Conservation (phyloP, 2,329 filamentous ascomycete genomes). For the Stachybotrys chartarum region DNA sequence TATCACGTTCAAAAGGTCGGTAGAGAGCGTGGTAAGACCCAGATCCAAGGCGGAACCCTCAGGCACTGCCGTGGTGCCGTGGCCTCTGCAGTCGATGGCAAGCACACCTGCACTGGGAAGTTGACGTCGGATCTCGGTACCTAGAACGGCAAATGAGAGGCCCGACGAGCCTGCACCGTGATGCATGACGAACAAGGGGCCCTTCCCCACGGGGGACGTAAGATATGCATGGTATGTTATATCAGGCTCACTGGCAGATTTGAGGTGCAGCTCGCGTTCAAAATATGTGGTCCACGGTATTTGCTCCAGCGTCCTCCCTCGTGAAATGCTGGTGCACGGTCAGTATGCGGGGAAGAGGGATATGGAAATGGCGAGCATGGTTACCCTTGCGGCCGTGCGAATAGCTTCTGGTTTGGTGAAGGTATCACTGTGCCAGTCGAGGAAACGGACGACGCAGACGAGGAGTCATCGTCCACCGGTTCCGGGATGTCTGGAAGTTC, state of each 20-base stretch:
- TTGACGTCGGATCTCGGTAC: conserved; percentile 66
- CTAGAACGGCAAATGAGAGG: conserved; percentile 80
- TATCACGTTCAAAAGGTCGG: conserved; percentile 67
- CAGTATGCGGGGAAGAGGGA: not conserved
- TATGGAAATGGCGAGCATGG: conserved; percentile 3
- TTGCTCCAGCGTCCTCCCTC: conserved; percentile 52
- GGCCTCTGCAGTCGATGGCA: conserved; percentile 77
- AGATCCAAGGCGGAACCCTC: conserved; percentile 49
- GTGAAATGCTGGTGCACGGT: conserved; percentile 30
- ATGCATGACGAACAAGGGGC: conserved; percentile 85
- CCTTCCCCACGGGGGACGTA: conserved; percentile 67
- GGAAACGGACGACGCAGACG: conserved; percentile 74
- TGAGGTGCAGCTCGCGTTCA: conserved; percentile 74
- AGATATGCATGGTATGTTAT: conserved; percentile 81
- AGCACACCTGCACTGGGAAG: conserved; percentile 78
- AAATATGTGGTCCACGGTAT: conserved; percentile 89
- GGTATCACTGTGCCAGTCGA: conserved; percentile 90
- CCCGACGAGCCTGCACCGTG: conserved; percentile 93
- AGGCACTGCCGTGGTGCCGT: conserved; percentile 62
- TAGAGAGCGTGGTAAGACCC: conserved; percentile 62
- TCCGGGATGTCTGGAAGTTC: conserved; percentile 40
- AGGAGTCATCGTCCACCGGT: conserved; percentile 55
- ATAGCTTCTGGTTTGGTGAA: conserved; percentile 64
- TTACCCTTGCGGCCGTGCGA: conserved; percentile 64
- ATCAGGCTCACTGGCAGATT: conserved; percentile 32